phyloP scores from a whole-genome alignment of 306 rosid genomes.

The Begonia loranthoides region DNA sequence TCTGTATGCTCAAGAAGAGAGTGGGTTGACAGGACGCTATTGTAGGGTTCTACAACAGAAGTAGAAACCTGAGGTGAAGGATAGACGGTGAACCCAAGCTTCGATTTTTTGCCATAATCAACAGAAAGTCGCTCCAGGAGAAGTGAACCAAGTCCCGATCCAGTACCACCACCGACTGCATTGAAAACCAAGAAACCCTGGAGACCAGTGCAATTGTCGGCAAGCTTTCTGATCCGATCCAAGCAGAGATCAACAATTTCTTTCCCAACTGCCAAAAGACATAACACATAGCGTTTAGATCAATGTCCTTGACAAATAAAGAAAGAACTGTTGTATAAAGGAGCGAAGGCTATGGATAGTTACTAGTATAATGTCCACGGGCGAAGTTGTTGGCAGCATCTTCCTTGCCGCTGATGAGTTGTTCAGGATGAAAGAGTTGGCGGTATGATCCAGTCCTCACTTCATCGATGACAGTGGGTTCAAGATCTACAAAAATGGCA shows the following conservation, averaged over 20 bases:
- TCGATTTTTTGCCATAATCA: constrained; percentile 69
- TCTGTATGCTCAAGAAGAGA: constrained; percentile 87
- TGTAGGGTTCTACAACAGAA: constrained; percentile 79
- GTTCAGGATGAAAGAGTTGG: constrained; percentile 91
- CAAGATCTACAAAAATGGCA: constrained; percentile 76
- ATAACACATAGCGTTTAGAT: not conserved
- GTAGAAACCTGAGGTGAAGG: constrained; percentile 91
- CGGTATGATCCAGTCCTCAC: constrained; percentile 80
- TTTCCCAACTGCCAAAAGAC: constrained; percentile 38
- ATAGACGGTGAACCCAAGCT: constrained; percentile 73
- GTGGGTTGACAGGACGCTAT: constrained; percentile 83
- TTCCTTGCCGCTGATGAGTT: constrained; percentile 81
- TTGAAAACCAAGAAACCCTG: constrained; percentile 88
- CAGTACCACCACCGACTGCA: constrained; percentile 84
- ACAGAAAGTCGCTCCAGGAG: constrained; percentile 76
- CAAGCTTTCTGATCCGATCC: constrained; percentile 68
- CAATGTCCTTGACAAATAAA: too few species aligned
- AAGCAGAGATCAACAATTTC: constrained; percentile 92
- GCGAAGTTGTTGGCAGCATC: constrained; percentile 94
- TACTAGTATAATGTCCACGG: constrained; percentile 75
- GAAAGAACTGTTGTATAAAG: too few species aligned
- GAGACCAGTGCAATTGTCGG: constrained; percentile 79
- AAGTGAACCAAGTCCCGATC: constrained; percentile 77
- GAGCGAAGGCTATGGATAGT: not conserved
- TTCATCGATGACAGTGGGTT: constrained; percentile 89